A percentile compares a stretch with the other conserved stretches of the same genome.
phyloP scores from a whole-genome alignment of 352 stramenopile species.

The Phytophthora hybrid region DNA sequence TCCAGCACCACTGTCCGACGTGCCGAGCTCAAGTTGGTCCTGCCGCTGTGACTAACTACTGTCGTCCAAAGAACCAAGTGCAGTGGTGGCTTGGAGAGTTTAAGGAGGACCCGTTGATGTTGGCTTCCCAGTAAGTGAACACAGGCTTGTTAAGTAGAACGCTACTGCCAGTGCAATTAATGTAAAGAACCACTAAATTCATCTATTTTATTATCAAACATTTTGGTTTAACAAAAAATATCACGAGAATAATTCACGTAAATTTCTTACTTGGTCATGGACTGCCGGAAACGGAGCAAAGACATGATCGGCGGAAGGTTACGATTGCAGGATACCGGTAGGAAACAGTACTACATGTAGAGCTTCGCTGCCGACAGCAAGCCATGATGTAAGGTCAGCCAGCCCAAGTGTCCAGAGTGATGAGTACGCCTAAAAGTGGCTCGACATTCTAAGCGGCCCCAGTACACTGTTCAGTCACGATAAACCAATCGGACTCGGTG shows the following conservation, averaged over 20 bases:
- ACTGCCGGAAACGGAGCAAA: constrained; percentile 14
- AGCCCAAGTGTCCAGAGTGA: background rate
- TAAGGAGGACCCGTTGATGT: constrained; percentile 49
- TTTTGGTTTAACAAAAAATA: too few relatives aligned
- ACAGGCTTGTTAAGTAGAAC: background rate
- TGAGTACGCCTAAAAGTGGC: too few relatives aligned
- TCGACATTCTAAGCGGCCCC: too few relatives aligned
- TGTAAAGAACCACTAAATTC: background rate
- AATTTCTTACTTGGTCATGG: too few relatives aligned
- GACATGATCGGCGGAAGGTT: constrained; percentile 17
- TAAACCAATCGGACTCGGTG: too few relatives aligned
- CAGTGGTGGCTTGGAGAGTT: constrained; percentile 73
- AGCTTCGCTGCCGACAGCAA: background rate
- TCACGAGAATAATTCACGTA: too few relatives aligned
- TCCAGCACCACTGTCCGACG: constrained; percentile 63
- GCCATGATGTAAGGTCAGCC: background rate
- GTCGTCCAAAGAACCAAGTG: constrained; percentile 55
- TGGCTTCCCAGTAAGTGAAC: constrained; percentile 19
- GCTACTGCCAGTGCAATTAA: background rate
- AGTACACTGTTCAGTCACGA: too few relatives aligned
- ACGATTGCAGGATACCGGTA: constrained; percentile 1
- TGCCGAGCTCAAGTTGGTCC: constrained; percentile 54
- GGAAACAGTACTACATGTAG: too few relatives aligned
- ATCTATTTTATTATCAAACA: background rate
- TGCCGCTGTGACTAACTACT: constrained; percentile 55